Evolutionary conservation across 768 basidiomycete species (phyloP).

Genomic region (Kwoniella newhampshirensis): DNA sequence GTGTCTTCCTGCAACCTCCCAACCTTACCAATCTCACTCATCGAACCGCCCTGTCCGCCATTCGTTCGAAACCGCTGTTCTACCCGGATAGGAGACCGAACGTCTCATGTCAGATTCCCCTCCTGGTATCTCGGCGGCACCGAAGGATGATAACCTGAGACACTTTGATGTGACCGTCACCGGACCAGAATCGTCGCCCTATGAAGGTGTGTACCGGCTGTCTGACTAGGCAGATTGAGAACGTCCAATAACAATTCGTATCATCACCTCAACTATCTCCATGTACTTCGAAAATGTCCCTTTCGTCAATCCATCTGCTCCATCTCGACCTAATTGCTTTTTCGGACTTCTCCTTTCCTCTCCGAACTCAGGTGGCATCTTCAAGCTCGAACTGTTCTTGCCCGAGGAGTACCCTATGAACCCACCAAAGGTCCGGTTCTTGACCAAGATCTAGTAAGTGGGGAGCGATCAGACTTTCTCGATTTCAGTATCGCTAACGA

Average conservation of each 20-base stretch:
- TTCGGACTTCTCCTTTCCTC: too few relatives aligned
- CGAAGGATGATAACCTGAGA: slow-evolving; percentile 94
- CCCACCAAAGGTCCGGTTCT: slow-evolving; percentile 94
- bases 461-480: too few relatives aligned
- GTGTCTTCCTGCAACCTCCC: background rate
- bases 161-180: slow-evolving; percentile 98
- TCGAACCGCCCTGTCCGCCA: background rate
- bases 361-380: slow-evolving; percentile 78
- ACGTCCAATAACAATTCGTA: background rate
- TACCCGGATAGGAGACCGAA: slow-evolving; percentile 80
- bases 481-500: slow-evolving; percentile 3
- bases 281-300: background rate
- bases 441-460: slow-evolving; percentile 83
- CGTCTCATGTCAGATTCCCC: slow-evolving; percentile 93
- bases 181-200: slow-evolving; percentile 92
- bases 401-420: slow-evolving; percentile 99
- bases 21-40: background rate
- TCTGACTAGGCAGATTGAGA: background rate
- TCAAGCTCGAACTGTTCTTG: slow-evolving; percentile 94
- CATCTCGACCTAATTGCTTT: too few relatives aligned
- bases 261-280: background rate
- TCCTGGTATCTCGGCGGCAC: slow-evolving; percentile 90
- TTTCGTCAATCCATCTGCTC: background rate
- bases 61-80: too few relatives aligned
- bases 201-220: slow-evolving; percentile 64